Percentiles rank a stretch among this genome's conserved stretches.
Conservation (phyloP, 83 land plant genomes). For the Isoetes engelmannii region DNA sequence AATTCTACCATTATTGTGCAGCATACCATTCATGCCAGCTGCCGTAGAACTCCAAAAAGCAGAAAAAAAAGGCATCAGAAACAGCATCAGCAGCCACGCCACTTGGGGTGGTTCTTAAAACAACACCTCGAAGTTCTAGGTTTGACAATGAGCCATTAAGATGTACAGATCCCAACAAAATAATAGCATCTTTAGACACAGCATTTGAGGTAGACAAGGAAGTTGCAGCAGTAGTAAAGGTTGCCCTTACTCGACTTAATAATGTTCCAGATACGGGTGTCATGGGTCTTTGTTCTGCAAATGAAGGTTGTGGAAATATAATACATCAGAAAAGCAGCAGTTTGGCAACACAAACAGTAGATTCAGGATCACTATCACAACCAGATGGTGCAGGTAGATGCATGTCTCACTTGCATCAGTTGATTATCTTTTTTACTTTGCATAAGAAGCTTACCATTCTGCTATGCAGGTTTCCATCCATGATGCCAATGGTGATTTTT, state of each 20-base stretch:
- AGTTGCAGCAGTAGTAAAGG: constrained; percentile 72
- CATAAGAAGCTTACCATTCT: too few relatives aligned
- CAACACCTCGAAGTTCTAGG: constrained; percentile 41
- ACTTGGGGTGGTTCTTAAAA: constrained; percentile 60
- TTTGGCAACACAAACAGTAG: too few relatives aligned
- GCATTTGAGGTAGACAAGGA: constrained; percentile 87
- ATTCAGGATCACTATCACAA: too few relatives aligned
- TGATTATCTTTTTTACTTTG: too few relatives aligned
- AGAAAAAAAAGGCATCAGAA: constrained; percentile 51
- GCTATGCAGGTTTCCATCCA: too few relatives aligned
- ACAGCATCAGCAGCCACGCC: constrained; percentile 62
- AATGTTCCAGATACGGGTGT: too few relatives aligned
- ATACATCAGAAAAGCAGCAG: too few relatives aligned
- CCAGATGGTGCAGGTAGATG: too few relatives aligned
- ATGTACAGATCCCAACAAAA: constrained; percentile 31
- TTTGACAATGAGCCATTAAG: constrained; percentile 33
- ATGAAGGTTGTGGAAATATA: too few relatives aligned
- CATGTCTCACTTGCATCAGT: too few relatives aligned
- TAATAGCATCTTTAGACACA: constrained; percentile 70
- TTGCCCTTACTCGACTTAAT: constrained; percentile 40
- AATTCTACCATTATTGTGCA: constrained; percentile 19
- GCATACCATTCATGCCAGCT: constrained; percentile 61
- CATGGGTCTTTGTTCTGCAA: too few relatives aligned
- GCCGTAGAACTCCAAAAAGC: constrained; percentile 47
- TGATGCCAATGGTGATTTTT: too few relatives aligned